phyloP scores from a whole-genome alignment of 768 basidiomycete species.

The Pulveroboletus frians region DNA sequence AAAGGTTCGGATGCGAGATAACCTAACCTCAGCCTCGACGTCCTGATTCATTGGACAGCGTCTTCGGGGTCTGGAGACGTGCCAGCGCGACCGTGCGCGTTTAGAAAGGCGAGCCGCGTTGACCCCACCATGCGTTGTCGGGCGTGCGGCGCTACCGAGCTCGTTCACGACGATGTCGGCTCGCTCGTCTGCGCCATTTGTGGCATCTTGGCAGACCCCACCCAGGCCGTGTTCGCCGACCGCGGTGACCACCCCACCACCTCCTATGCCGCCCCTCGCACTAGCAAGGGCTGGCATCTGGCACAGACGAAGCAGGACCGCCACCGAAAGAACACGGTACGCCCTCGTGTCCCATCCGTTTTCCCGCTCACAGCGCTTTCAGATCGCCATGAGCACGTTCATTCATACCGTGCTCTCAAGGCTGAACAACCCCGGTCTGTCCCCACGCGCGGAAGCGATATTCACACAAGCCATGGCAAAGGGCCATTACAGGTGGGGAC shows the following conservation, averaged over 20 bases:
- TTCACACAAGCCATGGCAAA: slow-evolving; percentile 64
- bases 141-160: slow-evolving; percentile 49
- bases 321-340: slow-evolving; percentile 59
- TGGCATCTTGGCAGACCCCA: slow-evolving; percentile 62
- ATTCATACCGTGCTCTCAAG: slow-evolving; percentile 56
- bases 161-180: slow-evolving; percentile 53
- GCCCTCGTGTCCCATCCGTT: slow-evolving; percentile 18
- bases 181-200: slow-evolving; percentile 66
- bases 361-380: slow-evolving; percentile 14
- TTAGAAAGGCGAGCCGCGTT: not conserved
- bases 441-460: slow-evolving; percentile 59
- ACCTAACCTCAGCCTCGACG: no score
- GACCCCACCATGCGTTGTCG: slow-evolving; percentile 34
- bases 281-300: slow-evolving; percentile 53
- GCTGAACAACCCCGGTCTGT: slow-evolving; percentile 54
- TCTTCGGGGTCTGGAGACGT: not conserved
- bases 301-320: slow-evolving; percentile 61
- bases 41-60: not conserved
- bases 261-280: slow-evolving; percentile 46
- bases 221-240: slow-evolving; percentile 54
- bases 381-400: slow-evolving; percentile 63
- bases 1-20: no score
- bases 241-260: slow-evolving; percentile 32
- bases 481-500: slow-evolving; percentile 66
- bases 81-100: no score